phyloP scores from a whole-genome alignment of 257 asterid genomes.

The Plantago ovata region DNA sequence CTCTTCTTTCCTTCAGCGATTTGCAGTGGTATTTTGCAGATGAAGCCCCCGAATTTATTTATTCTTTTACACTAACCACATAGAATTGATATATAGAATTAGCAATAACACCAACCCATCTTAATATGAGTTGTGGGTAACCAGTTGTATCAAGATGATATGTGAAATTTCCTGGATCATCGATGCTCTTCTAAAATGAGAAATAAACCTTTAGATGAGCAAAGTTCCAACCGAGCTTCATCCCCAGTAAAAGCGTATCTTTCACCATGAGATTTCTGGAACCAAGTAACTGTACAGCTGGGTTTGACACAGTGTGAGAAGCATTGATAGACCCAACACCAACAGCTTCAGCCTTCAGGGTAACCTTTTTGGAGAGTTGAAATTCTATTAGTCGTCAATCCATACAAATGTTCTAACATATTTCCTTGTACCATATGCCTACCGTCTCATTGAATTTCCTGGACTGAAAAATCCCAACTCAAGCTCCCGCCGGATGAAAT shows the following conservation, averaged over 20 bases:
- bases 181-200: too few relatives aligned
- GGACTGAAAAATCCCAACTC: slow-evolving; percentile 33
- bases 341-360: slow-evolving; percentile 22
- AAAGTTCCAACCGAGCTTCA: slow-evolving; percentile 43
- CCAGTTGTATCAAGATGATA: slow-evolving; percentile 31
- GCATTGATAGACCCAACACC: slow-evolving; percentile 34
- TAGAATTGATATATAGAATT: too few relatives aligned
- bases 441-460: slow-evolving; percentile 21
- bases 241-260: slow-evolving; percentile 43
- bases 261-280: slow-evolving; percentile 43
- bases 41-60: too few relatives aligned
- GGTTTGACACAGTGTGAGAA: slow-evolving; percentile 20
- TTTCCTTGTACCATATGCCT: slow-evolving; percentile 51
- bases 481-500: slow-evolving; percentile 23
- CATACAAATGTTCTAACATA: slow-evolving; percentile 31
- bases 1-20: too few relatives aligned
- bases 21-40: too few relatives aligned
- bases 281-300: slow-evolving; percentile 39
- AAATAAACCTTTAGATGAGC: slow-evolving; percentile 22
- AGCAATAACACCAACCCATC: slow-evolving; percentile 13
- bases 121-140: slow-evolving; percentile 26
- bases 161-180: slow-evolving; percentile 35
- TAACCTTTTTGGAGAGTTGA: slow-evolving; percentile 24
- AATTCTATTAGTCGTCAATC: slow-evolving; percentile 40
- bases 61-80: too few relatives aligned